A percentile compares a stretch with the other conserved stretches of the same genome.
phyloP scores from a whole-genome alignment of 176 grass and related monocot genomes.

The Ensete glaucum region DNA sequence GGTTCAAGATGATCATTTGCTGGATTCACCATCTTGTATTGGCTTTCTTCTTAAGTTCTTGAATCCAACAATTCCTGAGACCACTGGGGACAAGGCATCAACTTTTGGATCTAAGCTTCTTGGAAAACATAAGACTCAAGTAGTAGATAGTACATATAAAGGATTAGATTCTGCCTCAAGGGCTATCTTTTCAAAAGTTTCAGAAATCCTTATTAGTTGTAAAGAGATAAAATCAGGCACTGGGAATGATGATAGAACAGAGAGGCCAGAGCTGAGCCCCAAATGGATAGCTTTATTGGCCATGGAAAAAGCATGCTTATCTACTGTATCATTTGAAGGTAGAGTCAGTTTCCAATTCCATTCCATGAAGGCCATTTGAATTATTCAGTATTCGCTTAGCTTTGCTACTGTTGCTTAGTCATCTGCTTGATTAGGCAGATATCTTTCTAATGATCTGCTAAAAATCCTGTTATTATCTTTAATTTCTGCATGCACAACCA shows the following conservation, averaged over 20 bases:
- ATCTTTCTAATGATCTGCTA: neutral
- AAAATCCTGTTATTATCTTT: conserved; percentile 36
- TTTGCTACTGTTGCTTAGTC: neutral
- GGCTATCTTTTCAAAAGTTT: conserved; percentile 74
- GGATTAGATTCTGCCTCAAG: conserved; percentile 60
- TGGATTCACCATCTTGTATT: conserved; percentile 80
- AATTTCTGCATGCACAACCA: conserved; percentile 21
- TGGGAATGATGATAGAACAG: conserved; percentile 35
- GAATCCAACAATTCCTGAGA: conserved; percentile 42
- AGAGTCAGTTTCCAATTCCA: conserved; percentile 7
- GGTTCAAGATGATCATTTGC: conserved; percentile 82
- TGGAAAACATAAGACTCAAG: conserved; percentile 67
- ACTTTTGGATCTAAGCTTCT: conserved; percentile 92
- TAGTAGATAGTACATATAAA: conserved; percentile 54
- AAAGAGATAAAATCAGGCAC: conserved; percentile 76
- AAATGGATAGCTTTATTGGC: conserved; percentile 99
- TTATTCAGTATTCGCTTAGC: neutral
- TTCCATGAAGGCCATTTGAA: too few relatives aligned
- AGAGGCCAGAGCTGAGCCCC: conserved; percentile 72
- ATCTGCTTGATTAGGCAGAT: neutral
- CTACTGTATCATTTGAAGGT: conserved; percentile 85
- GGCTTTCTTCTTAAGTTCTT: conserved; percentile 93
- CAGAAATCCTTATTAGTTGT: conserved; percentile 81
- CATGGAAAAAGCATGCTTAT: conserved; percentile 97
- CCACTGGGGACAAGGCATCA: conserved; percentile 44